Evolutionary conservation across 129 eudicot genomes (phyloP), one percentile per base, ranked within the genome.

Genomic region (Centrapalus pauciflorus): DNA sequence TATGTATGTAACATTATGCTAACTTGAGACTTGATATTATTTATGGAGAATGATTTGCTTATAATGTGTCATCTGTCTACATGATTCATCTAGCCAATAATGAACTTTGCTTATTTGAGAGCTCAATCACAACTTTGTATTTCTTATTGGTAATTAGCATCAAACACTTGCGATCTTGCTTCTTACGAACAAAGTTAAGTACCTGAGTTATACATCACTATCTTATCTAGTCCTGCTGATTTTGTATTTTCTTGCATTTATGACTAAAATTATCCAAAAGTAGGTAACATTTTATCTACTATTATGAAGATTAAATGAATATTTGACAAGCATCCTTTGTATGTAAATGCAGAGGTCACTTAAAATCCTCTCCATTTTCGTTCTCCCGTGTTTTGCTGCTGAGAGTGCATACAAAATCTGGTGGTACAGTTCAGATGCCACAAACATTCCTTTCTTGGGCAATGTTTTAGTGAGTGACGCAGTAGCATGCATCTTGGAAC

Each of bases 371-470:
- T 83, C 84, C 51, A 43, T 69, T 59, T 87, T 91, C 52, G 98
- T 91, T 0, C 32, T 83, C 9, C 98, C 98, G 19, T 91, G 98
- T 70, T 91, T 91, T 63, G 80, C 90, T 45, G 90, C 82, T 7
- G 87, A 91, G 75, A 34, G 84, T 55, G 90, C 90, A 25, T 87
- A 91, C 74, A 91, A 87, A 69, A 81, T 88, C 27, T 91, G 98
- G 96, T 91, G 98, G 98, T 91, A 91, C 78, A 59, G 67, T 63
- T 91, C 98, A 0, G 98, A 96, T 25, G 90, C 84, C 24, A 83
- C 96, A 2, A 81, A 71, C 10, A 85, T 91, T 48, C 94, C 98
- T 11, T 91, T 91, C 70, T 60, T 91, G 55, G 96, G 88, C 10
- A 81, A 87, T 37, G 85, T 61, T 11, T 7, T 83, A 21, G 85